These are phyloP conservation scores for Coprinopsis marcescibilis DNA, from an alignment of 768 basidiomycete genomes.

Conservation along the genomic window DNA sequence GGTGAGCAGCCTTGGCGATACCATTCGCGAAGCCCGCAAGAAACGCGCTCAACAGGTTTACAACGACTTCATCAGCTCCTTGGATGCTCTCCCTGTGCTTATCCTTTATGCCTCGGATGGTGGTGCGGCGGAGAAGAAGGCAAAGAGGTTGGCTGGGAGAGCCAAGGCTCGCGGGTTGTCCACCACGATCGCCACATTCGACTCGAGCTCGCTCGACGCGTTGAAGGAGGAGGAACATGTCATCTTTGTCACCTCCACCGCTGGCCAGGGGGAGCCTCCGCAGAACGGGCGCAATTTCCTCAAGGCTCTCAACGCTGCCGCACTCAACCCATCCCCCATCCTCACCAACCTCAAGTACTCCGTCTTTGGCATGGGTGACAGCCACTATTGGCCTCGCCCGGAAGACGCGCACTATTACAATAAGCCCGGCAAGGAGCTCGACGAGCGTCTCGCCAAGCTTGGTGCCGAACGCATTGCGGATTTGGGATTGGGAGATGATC, in stretches of 20 bases:
- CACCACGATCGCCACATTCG: slow-evolving; percentile 68
- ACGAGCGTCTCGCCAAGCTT: slow-evolving; percentile 69
- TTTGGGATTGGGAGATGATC: slow-evolving; percentile 91
- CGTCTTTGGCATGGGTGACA: slow-evolving; percentile 96
- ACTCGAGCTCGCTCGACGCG: slow-evolving; percentile 72
- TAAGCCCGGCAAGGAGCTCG: slow-evolving; percentile 89
- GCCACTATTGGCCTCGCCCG: slow-evolving; percentile 96
- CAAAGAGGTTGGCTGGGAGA: slow-evolving; percentile 78
- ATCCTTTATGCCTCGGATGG: slow-evolving; percentile 95
- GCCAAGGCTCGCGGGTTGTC: slow-evolving; percentile 83
- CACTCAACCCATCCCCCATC: slow-evolving; percentile 49
- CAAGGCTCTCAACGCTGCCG: slow-evolving; percentile 74
- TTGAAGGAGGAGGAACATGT: slow-evolving; percentile 75
- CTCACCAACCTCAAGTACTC: slow-evolving; percentile 65
- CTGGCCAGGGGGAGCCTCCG: slow-evolving; percentile 96
- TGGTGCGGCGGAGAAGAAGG: slow-evolving; percentile 92
- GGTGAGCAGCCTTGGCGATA: slow-evolving; percentile 80
- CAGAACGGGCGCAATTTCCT: slow-evolving; percentile 91
- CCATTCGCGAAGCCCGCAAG: slow-evolving; percentile 76
- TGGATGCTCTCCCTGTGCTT: slow-evolving; percentile 85
- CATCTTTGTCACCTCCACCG: slow-evolving; percentile 83
- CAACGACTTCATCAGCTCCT: slow-evolving; percentile 71
- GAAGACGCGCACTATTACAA: slow-evolving; percentile 99
- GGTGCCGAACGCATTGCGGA: slow-evolving; percentile 71
- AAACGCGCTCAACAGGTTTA: slow-evolving; percentile 79